Percentiles rank a stretch among this genome's conserved stretches.
Conservation (phyloP, 1,284 basidiomycete species). For the Trametes polyzona region DNA sequence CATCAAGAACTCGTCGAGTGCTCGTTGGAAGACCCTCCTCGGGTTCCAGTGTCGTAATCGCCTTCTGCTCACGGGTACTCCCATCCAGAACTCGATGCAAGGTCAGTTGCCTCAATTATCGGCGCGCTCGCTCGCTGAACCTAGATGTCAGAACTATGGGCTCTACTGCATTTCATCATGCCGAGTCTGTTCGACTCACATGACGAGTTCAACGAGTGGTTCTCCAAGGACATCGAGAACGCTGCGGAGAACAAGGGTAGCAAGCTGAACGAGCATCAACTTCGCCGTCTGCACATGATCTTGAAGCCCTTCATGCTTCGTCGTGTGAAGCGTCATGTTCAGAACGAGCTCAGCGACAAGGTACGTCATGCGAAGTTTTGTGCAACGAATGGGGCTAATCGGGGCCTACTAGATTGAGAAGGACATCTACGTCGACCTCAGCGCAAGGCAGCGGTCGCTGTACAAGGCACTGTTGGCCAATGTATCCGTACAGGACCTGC, state of each 20-base stretch:
- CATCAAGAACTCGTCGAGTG: slow-evolving; percentile 98
- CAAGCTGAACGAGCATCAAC: slow-evolving; percentile 94
- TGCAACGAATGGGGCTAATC: background rate
- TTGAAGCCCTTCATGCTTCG: slow-evolving; percentile 99
- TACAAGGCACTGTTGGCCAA: slow-evolving; percentile 92
- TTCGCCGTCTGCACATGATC: slow-evolving; percentile 97
- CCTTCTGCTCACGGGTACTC: slow-evolving; percentile 94
- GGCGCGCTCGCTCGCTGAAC: background rate
- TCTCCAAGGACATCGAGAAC: slow-evolving; percentile 99
- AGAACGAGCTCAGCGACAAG: slow-evolving; percentile 99
- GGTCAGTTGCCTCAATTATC: slow-evolving; percentile 50
- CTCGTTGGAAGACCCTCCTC: slow-evolving; percentile 96
- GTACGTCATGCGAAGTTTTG: slow-evolving; percentile 41
- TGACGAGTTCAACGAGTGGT: slow-evolving; percentile 99
- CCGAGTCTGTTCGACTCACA: slow-evolving; percentile 98
- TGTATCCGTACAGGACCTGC: slow-evolving; percentile 93
- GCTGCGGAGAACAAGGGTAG: slow-evolving; percentile 90
- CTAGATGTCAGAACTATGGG: slow-evolving; percentile 87
- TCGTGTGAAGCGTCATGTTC: slow-evolving; percentile 97
- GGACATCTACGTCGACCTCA: slow-evolving; percentile 94
- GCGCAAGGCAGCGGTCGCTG: slow-evolving; percentile 90
- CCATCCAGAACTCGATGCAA: slow-evolving; percentile 99
- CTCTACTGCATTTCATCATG: slow-evolving; percentile 99
- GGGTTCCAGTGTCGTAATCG: slow-evolving; percentile 97
- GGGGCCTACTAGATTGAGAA: slow-evolving; percentile 92